Base-by-base conservation (phyloP, 345 rosid genomes). In the Pugionium dolabratum region DNA sequence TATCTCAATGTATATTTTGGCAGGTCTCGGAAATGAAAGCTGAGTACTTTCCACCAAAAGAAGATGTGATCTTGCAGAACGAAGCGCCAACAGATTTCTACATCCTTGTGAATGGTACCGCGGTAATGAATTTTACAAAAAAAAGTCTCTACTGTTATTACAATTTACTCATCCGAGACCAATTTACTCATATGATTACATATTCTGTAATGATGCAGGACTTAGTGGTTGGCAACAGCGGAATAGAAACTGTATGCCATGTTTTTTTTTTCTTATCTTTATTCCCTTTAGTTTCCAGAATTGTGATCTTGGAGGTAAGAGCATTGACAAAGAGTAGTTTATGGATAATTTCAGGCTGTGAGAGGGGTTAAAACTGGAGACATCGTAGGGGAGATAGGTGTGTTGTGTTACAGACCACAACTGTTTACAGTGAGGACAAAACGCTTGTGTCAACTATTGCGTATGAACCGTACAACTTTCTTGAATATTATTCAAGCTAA, bases 11-110 rank as follows among this genome's bases (percentile, higher is more conserved):
- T 34, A 35, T 18, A 30, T 18, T 41, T 56, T 45, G 56, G 6
- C 45, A 88, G 95, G 95, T 88, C 59, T 85, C 95, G 1, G 91
- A 88, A 78, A 88, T 88, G 91, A 84, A 85, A 71, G 87, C 95
- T 3, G 95, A 85, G 79, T 88, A 88, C 51, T 88, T 88, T 65
- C 95, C 95, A 56, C 95, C 95, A 33, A 88, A 88, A 75, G 95
- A 85, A 82, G 95, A 88, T 58, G 91, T 88, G 33, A 82, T 88
- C 63, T 80, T 88, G 70, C 89, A 85, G 74, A 88, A 88, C 44
- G 95, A 88, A 82, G 91, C 95, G 7, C 91, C 91, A 2, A 85
- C 95, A 30, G 95, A 88, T 58, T 88, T 88, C 72, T 88, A 88
- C 79, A 68, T 85, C 48, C 83, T 88, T 64, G 95, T 85, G 54